phyloP scores from a whole-genome alignment of 352 stramenopile species.

The Phytopythium ostracodes region DNA sequence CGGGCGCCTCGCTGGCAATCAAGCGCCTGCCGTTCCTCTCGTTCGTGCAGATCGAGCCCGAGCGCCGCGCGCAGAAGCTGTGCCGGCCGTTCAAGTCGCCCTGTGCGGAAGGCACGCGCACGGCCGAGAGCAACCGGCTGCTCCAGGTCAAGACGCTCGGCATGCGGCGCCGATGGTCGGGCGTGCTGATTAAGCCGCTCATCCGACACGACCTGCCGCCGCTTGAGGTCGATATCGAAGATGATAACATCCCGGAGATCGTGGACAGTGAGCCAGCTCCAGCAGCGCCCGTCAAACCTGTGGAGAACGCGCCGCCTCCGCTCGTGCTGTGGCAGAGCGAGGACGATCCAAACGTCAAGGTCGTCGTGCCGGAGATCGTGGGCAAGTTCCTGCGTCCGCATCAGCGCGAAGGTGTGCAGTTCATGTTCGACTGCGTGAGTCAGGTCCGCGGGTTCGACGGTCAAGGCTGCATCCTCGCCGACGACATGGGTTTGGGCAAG shows the following conservation, averaged over 20 bases:
- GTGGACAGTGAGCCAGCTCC: conserved; percentile 16
- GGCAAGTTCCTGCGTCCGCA: conserved; percentile 95
- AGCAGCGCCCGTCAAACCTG: conserved; percentile 10
- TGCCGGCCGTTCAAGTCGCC: conserved; percentile 78
- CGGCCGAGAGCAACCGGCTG: conserved; percentile 71
- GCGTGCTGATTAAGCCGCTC: conserved; percentile 41
- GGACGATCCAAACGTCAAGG: conserved; percentile 50
- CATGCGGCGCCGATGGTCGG: conserved; percentile 61
- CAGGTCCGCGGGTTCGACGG: conserved; percentile 72
- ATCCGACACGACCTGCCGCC: conserved; percentile 61
- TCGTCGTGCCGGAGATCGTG: conserved; percentile 89
- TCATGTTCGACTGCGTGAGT: conserved; percentile 96
- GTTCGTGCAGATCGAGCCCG: conserved; percentile 65
- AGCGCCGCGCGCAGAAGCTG: conserved; percentile 49
- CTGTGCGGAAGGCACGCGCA: conserved; percentile 46
- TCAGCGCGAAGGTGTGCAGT: conserved; percentile 95
- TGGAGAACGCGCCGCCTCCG: conserved; percentile 42
- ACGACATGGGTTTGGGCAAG: conserved; percentile 88
- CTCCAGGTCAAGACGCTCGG: conserved; percentile 84
- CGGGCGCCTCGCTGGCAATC: conserved; percentile 47
- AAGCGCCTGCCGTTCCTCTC: conserved; percentile 82
- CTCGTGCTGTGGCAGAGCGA: conserved; percentile 80
- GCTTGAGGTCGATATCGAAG: conserved; percentile 62
- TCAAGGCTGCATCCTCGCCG: conserved; percentile 82
- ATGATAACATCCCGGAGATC: conserved; percentile 34